Conservation (phyloP, 441 rosid genomes). For the Erodium trifolium region DNA sequence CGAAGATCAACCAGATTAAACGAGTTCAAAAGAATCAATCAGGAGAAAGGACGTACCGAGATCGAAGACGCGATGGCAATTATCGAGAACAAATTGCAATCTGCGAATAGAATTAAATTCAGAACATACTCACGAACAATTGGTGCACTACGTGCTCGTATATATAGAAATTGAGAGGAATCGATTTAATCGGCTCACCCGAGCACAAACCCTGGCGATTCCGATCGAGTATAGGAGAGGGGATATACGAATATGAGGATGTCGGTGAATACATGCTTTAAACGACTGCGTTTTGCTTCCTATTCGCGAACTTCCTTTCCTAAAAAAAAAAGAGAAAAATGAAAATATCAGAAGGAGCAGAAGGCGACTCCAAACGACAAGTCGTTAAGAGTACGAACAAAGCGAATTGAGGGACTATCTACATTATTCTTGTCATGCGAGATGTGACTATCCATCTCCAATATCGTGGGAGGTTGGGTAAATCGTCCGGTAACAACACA, state of each 20-base stretch:
- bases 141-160: not conserved
- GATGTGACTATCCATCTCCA: no score
- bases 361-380: no score
- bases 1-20: not conserved
- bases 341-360: no score
- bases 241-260: not conserved
- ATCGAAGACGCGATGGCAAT: no score
- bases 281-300: not conserved
- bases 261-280: not conserved
- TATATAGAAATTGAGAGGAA: not conserved
- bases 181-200: not conserved
- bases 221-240: not conserved
- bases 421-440: no score
- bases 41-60: not conserved
- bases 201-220: not conserved
- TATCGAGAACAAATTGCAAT: not conserved
- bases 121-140: not conserved
- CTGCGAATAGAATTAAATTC: not conserved
- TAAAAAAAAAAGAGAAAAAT: no score
- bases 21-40: no score
- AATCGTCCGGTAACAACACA: no score
- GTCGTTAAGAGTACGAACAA: no score
- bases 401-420: no score
- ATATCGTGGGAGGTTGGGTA: no score
- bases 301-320: not conserved